Conservation (phyloP, 345 rosid species). For the Adansonia digitata region DNA sequence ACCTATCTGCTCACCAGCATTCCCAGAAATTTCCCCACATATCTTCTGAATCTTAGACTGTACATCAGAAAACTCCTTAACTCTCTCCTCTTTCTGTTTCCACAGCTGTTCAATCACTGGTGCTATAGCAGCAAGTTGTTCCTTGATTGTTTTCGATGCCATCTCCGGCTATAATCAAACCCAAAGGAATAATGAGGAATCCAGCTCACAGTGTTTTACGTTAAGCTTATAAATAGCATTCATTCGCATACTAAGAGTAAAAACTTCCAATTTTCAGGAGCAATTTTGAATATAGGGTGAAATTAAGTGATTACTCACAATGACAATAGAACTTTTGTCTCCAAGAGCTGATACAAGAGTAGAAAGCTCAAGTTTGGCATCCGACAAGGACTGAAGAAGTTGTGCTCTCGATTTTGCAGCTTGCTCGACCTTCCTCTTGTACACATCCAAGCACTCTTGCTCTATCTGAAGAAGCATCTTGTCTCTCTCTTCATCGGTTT, state of each 20-base stretch:
- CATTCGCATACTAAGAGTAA: neutral
- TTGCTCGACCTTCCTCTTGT: conserved; percentile 85
- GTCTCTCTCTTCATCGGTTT: conserved; percentile 86
- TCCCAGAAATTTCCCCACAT: conserved; percentile 81
- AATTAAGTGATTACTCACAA: conserved; percentile 44
- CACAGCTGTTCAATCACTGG: conserved; percentile 86
- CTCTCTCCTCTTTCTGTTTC: conserved; percentile 88
- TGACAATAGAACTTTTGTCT: conserved; percentile 56
- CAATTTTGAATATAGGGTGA: neutral
- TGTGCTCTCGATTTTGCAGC: conserved; percentile 81
- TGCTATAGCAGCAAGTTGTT: conserved; percentile 87
- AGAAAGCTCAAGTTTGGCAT: conserved; percentile 79
- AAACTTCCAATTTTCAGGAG: neutral
- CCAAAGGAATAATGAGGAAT: conserved; percentile 14
- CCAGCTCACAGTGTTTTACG: neutral
- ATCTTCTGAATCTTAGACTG: conserved; percentile 84
- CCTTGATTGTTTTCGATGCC: conserved; percentile 83
- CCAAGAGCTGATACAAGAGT: conserved; percentile 75
- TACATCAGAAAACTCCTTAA: conserved; percentile 64
- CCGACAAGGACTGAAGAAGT: conserved; percentile 77
- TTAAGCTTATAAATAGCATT: neutral
- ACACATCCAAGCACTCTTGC: conserved; percentile 88
- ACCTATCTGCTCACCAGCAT: conserved; percentile 23
- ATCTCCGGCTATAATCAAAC: conserved; percentile 59
- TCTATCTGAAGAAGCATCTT: conserved; percentile 90